Conservation (phyloP, 768 basidiomycete genomes). For the Cystobasidium onofrii region DNA sequence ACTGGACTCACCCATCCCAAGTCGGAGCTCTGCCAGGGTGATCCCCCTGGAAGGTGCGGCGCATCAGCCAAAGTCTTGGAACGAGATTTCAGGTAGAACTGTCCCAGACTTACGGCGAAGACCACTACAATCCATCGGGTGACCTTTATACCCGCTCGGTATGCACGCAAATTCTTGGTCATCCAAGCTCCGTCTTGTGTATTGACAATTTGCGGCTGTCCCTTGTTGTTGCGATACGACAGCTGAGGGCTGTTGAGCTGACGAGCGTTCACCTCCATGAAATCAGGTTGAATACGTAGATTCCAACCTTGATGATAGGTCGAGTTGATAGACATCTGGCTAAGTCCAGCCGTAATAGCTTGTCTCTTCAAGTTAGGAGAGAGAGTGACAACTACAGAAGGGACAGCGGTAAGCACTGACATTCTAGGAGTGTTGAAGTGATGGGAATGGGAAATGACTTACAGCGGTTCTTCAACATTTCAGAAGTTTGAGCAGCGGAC, state of each 20-base stretch:
- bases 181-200: neutral
- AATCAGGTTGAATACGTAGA: neutral
- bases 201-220: neutral
- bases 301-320: neutral
- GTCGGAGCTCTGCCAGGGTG: neutral
- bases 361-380: neutral
- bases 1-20: slow-evolving; percentile 6
- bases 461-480: slow-evolving; percentile 8
- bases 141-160: neutral
- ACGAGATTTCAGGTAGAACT: neutral
- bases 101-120: neutral
- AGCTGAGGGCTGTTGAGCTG: neutral
- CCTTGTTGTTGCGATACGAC: neutral
- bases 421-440: neutral
- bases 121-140: neutral
- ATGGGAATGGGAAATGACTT: no score
- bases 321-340: neutral
- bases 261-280: neutral
- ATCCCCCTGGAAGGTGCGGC: neutral
- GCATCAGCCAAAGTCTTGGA: neutral
- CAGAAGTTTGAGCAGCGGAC: neutral
- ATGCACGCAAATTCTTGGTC: neutral
- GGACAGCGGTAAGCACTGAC: neutral
- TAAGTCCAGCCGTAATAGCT: slow-evolving; percentile 1
- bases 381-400: neutral